These are phyloP conservation scores for Suillus spraguei DNA, from an alignment of 768 basidiomycete genomes.

Conservation along the genomic window DNA sequence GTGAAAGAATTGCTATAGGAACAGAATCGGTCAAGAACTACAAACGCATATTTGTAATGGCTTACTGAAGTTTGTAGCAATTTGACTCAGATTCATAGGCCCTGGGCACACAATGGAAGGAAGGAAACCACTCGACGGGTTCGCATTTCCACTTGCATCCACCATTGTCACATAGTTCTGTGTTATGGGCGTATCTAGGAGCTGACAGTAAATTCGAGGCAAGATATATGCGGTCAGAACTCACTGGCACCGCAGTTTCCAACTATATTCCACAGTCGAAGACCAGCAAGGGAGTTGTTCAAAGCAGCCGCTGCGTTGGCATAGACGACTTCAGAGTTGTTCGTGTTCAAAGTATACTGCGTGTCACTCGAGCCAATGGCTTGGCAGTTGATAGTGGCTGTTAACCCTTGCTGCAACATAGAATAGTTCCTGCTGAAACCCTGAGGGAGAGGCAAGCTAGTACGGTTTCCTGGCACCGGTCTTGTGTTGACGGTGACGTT, in stretches of 20 bases:
- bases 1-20: slow-evolving; percentile 9
- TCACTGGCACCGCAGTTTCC: slow-evolving; percentile 7
- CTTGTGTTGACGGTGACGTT: too few relatives aligned
- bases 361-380: background rate
- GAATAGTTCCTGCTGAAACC: slow-evolving; percentile 1
- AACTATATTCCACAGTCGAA: background rate
- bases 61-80: too few relatives aligned
- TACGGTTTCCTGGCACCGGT: too few relatives aligned
- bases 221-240: background rate
- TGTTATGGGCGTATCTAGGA: background rate
- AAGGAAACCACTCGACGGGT: too few relatives aligned
- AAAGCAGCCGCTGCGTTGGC: background rate
- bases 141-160: too few relatives aligned
- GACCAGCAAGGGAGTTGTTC: background rate
- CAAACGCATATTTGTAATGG: background rate
- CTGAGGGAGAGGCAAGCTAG: too few relatives aligned
- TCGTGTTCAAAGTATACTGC: background rate
- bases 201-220: background rate
- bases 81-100: too few relatives aligned
- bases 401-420: slow-evolving; percentile 10
- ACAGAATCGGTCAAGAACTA: background rate
- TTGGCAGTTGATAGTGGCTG: slow-evolving; percentile 4
- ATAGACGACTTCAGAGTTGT: background rate
- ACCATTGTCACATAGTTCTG: too few relatives aligned
- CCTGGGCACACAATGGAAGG: too few relatives aligned